Evolutionary conservation across 2,329 filamentous ascomycete genomes (phyloP).

Genomic region (Aspergillus pseudonomiae): DNA sequence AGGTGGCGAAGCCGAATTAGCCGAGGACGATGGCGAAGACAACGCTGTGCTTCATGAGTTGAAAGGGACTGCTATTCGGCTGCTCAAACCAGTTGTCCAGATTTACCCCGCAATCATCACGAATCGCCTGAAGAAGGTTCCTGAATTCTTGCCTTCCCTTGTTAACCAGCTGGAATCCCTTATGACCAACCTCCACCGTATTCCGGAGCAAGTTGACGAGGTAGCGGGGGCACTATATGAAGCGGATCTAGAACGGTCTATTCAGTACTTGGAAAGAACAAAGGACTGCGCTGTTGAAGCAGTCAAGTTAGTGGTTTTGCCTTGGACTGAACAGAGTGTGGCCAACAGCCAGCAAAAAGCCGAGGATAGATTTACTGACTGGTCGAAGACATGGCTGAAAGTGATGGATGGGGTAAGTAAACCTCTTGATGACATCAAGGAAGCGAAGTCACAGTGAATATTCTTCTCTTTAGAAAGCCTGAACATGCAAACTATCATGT

Average conservation of each 20-base stretch:
- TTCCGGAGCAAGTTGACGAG: constrained; percentile 49
- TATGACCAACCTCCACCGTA: constrained; percentile 35
- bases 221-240: constrained; percentile 51
- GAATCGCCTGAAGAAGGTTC: constrained; percentile 42
- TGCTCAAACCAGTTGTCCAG: constrained; percentile 47
- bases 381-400: constrained; percentile 64
- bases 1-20: constrained; percentile 17
- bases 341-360: constrained; percentile 58
- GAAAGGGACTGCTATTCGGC: constrained; percentile 46
- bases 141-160: constrained; percentile 20
- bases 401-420: constrained; percentile 48
- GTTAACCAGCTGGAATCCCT: constrained; percentile 39
- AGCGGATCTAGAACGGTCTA: constrained; percentile 38
- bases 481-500: background rate
- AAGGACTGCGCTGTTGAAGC: constrained; percentile 61
- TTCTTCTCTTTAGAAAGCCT: too few relatives aligned
- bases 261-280: constrained; percentile 35
- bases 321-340: constrained; percentile 67
- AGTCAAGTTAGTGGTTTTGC: constrained; percentile 69
- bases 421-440: constrained; percentile 22
- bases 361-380: constrained; percentile 77
- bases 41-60: constrained; percentile 41
- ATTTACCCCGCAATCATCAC: constrained; percentile 48
- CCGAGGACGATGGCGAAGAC: constrained; percentile 29
- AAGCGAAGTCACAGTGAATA: background rate